phyloP scores from a whole-genome alignment of 345 rosid species.

The Corchorus olitorius region DNA sequence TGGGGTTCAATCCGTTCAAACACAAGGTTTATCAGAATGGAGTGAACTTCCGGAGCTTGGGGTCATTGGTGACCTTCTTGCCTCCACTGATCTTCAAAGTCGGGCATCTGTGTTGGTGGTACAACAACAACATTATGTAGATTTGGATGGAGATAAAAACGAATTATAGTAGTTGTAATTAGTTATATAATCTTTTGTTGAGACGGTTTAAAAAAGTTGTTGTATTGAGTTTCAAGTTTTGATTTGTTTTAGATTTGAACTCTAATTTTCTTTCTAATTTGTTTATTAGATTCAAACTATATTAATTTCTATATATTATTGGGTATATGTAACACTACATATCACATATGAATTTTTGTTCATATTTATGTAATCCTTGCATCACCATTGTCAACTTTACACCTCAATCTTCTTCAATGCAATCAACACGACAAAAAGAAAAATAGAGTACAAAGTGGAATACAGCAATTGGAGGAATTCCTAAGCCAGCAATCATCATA shows the following conservation, averaged over 20 bases:
- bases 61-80: constrained; percentile 65
- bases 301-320: no score
- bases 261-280: no score
- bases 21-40: constrained; percentile 55
- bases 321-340: no score
- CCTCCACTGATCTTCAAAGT: constrained; percentile 46
- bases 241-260: no score
- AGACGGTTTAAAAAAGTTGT: no score
- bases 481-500: neutral
- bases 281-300: no score
- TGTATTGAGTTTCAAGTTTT: no score
- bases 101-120: constrained; percentile 54
- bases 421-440: neutral
- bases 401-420: neutral
- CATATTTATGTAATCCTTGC: no score
- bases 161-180: no score
- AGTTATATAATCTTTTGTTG: no score
- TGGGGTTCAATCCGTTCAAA: constrained; percentile 33
- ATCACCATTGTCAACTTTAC: neutral
- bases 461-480: neutral
- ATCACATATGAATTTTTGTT: no score
- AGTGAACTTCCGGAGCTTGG: constrained; percentile 72
- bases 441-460: neutral
- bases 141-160: neutral
- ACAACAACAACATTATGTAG: constrained; percentile 48